Conservation (phyloP, 1,284 basidiomycete genomes). For the Apiotrichum porosum region DNA sequence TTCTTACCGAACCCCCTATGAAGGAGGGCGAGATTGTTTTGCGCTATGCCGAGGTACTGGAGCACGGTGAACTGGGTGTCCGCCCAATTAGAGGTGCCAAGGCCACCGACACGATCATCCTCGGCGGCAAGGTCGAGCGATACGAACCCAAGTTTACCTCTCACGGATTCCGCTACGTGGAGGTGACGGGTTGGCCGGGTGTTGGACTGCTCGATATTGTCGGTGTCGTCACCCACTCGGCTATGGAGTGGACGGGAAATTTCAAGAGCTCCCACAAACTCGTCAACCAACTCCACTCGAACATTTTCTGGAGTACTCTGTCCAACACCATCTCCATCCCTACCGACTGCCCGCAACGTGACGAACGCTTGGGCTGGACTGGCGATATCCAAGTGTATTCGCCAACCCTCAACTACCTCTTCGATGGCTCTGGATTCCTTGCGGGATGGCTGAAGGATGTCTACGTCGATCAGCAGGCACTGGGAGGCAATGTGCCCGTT, state of each 20-base stretch:
- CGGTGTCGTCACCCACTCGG: conserved; percentile 27
- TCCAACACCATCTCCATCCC: conserved; percentile 37
- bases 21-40: conserved; percentile 13
- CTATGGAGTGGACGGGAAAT: conserved; percentile 24
- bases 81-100: conserved; percentile 25
- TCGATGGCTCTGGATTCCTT: conserved; percentile 16
- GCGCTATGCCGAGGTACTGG: conserved; percentile 34
- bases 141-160: conserved; percentile 39
- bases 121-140: conserved; percentile 18
- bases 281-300: conserved; percentile 31
- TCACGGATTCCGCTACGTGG: conserved; percentile 33
- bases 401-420: conserved; percentile 19
- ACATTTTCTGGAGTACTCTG: conserved; percentile 30
- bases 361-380: conserved; percentile 34
- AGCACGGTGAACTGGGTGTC: conserved; percentile 33
- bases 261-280: conserved; percentile 28
- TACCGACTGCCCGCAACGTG: conserved; percentile 41
- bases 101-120: conserved; percentile 21
- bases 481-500: conserved; percentile 15
- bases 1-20: conserved; percentile 1
- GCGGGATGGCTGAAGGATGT: conserved; percentile 22
- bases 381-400: conserved; percentile 24
- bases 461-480: conserved; percentile 12
- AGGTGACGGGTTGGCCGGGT: conserved; percentile 10
- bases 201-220: conserved; percentile 13